Evolutionary conservation across 371 early-diverging fungal genomes (phyloP).

Genomic region (Umbelopsis sp.): DNA sequence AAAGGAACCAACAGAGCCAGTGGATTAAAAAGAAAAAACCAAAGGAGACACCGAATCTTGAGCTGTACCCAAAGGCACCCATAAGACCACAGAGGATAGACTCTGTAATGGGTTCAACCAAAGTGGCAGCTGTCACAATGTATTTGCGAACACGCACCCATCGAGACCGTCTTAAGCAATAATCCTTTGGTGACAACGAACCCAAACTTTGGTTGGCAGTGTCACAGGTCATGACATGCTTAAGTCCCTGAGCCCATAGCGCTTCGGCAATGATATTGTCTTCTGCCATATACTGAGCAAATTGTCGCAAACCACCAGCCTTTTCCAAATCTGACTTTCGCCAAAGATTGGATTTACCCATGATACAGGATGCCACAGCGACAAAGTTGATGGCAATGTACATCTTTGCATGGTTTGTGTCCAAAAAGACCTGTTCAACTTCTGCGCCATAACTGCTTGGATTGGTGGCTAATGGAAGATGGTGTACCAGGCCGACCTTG

Average conservation of each 20-base stretch:
- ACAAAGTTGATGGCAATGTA: constrained; percentile 89
- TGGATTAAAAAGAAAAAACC: constrained; percentile 67
- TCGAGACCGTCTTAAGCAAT: constrained; percentile 79
- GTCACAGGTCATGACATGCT: constrained; percentile 87
- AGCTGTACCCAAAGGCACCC: constrained; percentile 63
- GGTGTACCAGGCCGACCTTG: constrained; percentile 93
- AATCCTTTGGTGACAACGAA: constrained; percentile 69
- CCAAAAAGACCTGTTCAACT: constrained; percentile 85
- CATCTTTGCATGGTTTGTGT: constrained; percentile 92
- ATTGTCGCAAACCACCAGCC: constrained; percentile 81
- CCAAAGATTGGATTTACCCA: constrained; percentile 94
- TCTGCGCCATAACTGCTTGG: constrained; percentile 78
- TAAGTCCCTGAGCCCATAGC: constrained; percentile 78
- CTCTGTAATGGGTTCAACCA: constrained; percentile 91
- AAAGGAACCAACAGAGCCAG: constrained; percentile 72
- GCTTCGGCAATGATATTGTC: constrained; percentile 92
- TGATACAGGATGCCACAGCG: constrained; percentile 83
- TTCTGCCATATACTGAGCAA: constrained; percentile 91
- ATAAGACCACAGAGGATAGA: constrained; percentile 78
- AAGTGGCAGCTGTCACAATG: constrained; percentile 83
- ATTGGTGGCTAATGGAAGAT: constrained; percentile 79
- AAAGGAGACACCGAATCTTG: constrained; percentile 50
- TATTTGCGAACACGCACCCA: constrained; percentile 95
- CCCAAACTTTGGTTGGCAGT: constrained; percentile 86
- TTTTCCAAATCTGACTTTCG: constrained; percentile 82